These are phyloP conservation scores for Candida saitoana DNA, from an alignment of 805 yeast genomes.

Conservation along the genomic window DNA sequence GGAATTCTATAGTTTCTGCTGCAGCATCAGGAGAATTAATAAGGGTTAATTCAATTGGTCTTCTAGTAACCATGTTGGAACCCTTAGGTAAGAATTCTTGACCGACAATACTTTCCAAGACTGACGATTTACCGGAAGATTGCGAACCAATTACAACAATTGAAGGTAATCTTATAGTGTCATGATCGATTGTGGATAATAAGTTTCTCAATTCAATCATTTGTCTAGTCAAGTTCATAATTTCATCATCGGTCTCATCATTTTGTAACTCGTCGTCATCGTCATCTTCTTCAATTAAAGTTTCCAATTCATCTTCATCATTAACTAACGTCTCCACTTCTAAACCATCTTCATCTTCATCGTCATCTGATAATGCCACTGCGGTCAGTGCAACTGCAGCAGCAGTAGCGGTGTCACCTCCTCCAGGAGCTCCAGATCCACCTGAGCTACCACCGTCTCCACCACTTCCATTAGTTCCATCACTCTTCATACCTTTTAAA, in stretches of 20 bases:
- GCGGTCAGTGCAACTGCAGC: conserved; percentile 55
- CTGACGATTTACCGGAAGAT: conserved; percentile 95
- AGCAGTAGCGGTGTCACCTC: conserved; percentile 35
- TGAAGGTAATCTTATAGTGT: conserved; percentile 80
- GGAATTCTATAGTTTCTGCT: conserved; percentile 89
- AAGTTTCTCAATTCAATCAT: conserved; percentile 94
- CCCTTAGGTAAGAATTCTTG: conserved; percentile 97
- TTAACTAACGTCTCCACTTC: conserved; percentile 23
- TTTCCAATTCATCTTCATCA: conserved; percentile 51
- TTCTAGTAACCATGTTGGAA: conserved; percentile 93
- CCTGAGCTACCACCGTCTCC: conserved; percentile 13
- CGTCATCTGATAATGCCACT: conserved; percentile 38
- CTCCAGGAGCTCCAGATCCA: conserved; percentile 18
- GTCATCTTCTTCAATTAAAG: conserved; percentile 41
- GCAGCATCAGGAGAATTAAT: conserved; percentile 79
- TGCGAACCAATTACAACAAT: conserved; percentile 97
- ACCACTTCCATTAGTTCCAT: conserved; percentile 19
- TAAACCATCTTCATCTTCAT: conserved; percentile 27
- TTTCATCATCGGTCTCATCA: conserved; percentile 67
- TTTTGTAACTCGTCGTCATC: conserved; percentile 43
- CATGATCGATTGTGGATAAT: conserved; percentile 70
- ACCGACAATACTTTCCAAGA: conserved; percentile 94
- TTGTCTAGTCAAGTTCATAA: conserved; percentile 84
- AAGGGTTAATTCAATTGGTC: conserved; percentile 93
- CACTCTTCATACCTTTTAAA: conserved; percentile 27